Evolutionary conservation across 768 basidiomycete genomes (phyloP).

Genomic region (Hygrocybe coccinea): DNA sequence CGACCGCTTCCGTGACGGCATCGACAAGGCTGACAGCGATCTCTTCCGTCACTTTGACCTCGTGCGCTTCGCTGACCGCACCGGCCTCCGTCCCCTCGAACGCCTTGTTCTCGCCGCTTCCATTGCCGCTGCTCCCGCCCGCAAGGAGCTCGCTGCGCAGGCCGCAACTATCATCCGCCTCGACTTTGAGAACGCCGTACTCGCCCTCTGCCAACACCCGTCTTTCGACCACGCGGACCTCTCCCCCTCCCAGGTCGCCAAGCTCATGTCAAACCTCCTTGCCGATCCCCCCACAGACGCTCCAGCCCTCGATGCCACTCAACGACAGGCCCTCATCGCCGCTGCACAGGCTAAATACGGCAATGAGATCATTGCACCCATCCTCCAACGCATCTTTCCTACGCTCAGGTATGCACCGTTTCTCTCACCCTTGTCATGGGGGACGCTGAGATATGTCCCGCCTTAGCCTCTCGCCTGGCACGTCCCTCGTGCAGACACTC

Average conservation of each 20-base stretch:
- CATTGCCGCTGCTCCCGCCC: conserved; percentile 57
- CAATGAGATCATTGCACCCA: conserved; percentile 65
- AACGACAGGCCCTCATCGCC: conserved; percentile 69
- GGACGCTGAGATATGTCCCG: background rate
- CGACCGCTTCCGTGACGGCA: conserved; percentile 84
- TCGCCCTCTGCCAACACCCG: conserved; percentile 72
- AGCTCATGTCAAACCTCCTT: conserved; percentile 77
- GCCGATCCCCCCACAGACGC: conserved; percentile 64
- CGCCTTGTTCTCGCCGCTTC: conserved; percentile 72
- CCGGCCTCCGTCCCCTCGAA: conserved; percentile 76
- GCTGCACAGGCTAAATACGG: conserved; percentile 80
- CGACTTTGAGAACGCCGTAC: conserved; percentile 75
- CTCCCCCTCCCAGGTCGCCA: conserved; percentile 65
- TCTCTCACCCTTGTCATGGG: background rate
- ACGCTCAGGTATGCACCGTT: conserved; percentile 55
- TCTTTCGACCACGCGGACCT: conserved; percentile 81
- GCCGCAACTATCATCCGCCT: conserved; percentile 65
- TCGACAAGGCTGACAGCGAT: conserved; percentile 84
- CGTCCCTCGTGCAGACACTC: conserved; percentile 69
- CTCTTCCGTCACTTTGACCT: conserved; percentile 81
- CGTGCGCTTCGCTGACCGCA: conserved; percentile 73
- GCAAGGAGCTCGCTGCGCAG: conserved; percentile 55
- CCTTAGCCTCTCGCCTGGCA: conserved; percentile 58
- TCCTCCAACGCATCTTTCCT: conserved; percentile 69
- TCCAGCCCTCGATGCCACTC: conserved; percentile 64